Evolutionary conservation across 2,329 filamentous ascomycete species (phyloP).

Genomic region (Aureobasidium uvarum): DNA sequence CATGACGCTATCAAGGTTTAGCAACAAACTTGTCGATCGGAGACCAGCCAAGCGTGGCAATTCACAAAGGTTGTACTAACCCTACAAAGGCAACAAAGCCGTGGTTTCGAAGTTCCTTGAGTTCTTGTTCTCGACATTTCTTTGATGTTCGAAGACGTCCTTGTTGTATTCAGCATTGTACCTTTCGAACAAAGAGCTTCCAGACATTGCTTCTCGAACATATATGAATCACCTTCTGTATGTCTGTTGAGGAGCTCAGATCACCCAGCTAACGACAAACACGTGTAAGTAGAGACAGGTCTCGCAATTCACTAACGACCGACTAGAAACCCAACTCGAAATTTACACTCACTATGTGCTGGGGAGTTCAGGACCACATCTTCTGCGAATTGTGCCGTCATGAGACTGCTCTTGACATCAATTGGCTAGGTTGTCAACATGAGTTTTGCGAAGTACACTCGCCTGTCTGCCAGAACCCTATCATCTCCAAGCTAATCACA

Average conservation of each 20-base stretch:
- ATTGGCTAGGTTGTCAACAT: not conserved
- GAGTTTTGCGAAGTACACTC: not conserved
- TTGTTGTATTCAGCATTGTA: not conserved
- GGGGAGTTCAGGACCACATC: too few species aligned
- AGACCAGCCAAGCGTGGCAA: not conserved
- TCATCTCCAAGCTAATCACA: not conserved
- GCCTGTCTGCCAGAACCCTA: not conserved
- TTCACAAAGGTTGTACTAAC: not conserved
- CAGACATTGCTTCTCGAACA: not conserved
- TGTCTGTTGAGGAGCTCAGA: not conserved
- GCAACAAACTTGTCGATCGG: not conserved
- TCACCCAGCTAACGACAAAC: not conserved
- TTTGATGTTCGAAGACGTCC: not conserved
- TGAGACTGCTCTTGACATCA: not conserved
- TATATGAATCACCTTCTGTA: not conserved
- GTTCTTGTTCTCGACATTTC: not conserved
- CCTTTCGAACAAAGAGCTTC: not conserved
- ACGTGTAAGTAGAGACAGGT: slow-evolving; percentile 1
- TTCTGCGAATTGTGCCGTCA: not conserved
- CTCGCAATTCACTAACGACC: not conserved
- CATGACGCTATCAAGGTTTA: not conserved
- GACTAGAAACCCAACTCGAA: not conserved
- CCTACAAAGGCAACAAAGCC: not conserved
- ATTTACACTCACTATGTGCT: not conserved
- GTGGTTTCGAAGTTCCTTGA: not conserved